Conservation (phyloP, 352 stramenopile species). For the Globisporangium paddicum region DNA sequence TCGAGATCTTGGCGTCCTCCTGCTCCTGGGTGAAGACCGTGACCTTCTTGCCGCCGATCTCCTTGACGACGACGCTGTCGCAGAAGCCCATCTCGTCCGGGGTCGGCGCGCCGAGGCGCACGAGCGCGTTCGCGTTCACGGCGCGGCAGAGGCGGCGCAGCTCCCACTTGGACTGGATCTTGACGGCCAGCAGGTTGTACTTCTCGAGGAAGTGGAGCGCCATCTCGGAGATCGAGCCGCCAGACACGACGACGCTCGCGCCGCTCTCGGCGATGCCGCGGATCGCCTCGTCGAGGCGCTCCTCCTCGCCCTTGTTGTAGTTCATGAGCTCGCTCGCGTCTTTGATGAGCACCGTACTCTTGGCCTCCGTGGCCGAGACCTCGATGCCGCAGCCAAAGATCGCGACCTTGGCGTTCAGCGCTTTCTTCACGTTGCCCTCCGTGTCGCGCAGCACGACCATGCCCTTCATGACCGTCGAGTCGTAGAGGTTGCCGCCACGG, state of each 20-base stretch:
- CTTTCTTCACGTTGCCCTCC: constrained; percentile 92
- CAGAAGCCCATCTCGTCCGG: constrained; percentile 98
- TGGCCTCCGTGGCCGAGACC: constrained; percentile 95
- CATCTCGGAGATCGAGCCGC: constrained; percentile 98
- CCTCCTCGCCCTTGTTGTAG: constrained; percentile 99
- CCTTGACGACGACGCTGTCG: constrained; percentile 90
- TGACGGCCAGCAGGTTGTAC: constrained; percentile 96
- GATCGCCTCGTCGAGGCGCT: constrained; percentile 97
- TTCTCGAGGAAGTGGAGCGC: constrained; percentile 98
- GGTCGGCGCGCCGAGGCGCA: constrained; percentile 95
- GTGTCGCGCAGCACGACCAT: constrained; percentile 95
- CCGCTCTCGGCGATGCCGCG: constrained; percentile 95
- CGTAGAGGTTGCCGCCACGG: constrained; percentile 92
- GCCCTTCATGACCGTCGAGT: constrained; percentile 96
- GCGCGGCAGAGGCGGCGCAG: constrained; percentile 96
- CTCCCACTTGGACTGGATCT: constrained; percentile 99
- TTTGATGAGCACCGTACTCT: constrained; percentile 99
- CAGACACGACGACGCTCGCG: constrained; percentile 94
- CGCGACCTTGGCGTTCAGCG: constrained; percentile 92
- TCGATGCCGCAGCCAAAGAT: constrained; percentile 98
- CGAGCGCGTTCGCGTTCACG: constrained; percentile 95
- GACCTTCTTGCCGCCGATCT: constrained; percentile 96
- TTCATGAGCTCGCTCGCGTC: constrained; percentile 98
- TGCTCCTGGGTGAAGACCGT: constrained; percentile 95
- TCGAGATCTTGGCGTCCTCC: constrained; percentile 94